phyloP scores from a whole-genome alignment of 2,329 filamentous ascomycete species.

The Epichloe gansuensis region DNA sequence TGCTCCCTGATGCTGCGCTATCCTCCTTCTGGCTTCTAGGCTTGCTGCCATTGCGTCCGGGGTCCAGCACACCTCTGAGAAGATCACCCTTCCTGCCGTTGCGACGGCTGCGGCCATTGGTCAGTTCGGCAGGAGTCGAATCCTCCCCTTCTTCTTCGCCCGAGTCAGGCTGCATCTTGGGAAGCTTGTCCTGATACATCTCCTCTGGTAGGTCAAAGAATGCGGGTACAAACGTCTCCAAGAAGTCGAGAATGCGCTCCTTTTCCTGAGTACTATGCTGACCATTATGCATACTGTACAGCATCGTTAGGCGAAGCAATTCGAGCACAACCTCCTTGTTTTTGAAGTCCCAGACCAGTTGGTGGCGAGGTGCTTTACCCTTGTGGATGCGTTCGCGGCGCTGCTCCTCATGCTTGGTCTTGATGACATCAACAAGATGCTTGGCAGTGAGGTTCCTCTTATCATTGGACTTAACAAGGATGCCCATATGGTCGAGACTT shows the following conservation, averaged over 20 bases:
- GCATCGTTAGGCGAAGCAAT: constrained; percentile 47
- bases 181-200: constrained; percentile 51
- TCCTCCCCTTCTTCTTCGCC: constrained; percentile 71
- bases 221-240: constrained; percentile 60
- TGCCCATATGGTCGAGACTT: constrained; percentile 92
- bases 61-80: constrained; percentile 76
- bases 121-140: constrained; percentile 54
- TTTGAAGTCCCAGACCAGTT: constrained; percentile 62
- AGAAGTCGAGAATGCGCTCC: constrained; percentile 60
- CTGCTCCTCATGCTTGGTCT: constrained; percentile 85
- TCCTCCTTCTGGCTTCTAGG: constrained; percentile 65
- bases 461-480: constrained; percentile 75
- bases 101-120: constrained; percentile 54
- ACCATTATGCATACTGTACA: constrained; percentile 54
- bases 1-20: constrained; percentile 64
- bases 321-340: constrained; percentile 57
- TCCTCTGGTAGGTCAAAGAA: constrained; percentile 69
- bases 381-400: constrained; percentile 55
- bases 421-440: constrained; percentile 78
- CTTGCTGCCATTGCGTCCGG: constrained; percentile 55
- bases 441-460: constrained; percentile 88
- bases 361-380: constrained; percentile 50
- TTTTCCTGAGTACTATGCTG: constrained; percentile 62
- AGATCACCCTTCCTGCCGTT: constrained; percentile 69
- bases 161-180: constrained; percentile 55